Base-by-base conservation (phyloP, 768 basidiomycete genomes). In the Heimioporus sp. region DNA sequence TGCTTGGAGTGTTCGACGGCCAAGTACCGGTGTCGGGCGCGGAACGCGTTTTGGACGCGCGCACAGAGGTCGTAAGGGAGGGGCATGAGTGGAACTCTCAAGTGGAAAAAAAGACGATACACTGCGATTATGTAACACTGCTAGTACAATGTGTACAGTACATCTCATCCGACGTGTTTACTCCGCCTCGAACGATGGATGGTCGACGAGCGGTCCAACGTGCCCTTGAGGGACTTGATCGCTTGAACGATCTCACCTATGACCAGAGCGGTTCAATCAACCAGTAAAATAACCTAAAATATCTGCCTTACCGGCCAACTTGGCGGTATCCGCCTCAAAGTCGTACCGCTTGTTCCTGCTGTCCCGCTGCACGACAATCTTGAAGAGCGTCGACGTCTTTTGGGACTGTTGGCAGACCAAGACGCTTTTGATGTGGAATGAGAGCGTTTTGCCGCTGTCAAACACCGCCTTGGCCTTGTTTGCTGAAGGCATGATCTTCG, bases 251-350 rank as follows among this genome's bases (percentile, higher is more conserved):
- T 90, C 64, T 92, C 90, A 55, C 76, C 86, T 88, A 43, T 38
- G 11, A 53, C 51, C 43, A 57, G 24, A 12, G 24, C 21, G 24
- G 48, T 39, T 51, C 54, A 35, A 20, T 51, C 54, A 35, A 20
- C 48, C 16, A 43, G 28, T 16, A 17, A 35, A 43, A 4, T 15
- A 15, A 43, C 16, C 37, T 41, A 35, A 42, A 15, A 19, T 8
- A 9, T 20, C 17, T 15, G 11, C 19, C 88, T 60, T 63, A 90
- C 90, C 80, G 43, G 95, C 92, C 50, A 84, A 65, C 67, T 85
- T 87, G 2, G 88, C 78, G 58, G 74, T 92, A 69, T 96, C 95
- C 0, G 94, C 96, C 72, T 99, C 97, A 65, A 97, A 98, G 62
- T 98, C 96, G 65, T 98, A 98, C 36, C 93, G 78, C 76, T 98